Conservation (phyloP, 768 basidiomycete genomes). For the Russula lepida region DNA sequence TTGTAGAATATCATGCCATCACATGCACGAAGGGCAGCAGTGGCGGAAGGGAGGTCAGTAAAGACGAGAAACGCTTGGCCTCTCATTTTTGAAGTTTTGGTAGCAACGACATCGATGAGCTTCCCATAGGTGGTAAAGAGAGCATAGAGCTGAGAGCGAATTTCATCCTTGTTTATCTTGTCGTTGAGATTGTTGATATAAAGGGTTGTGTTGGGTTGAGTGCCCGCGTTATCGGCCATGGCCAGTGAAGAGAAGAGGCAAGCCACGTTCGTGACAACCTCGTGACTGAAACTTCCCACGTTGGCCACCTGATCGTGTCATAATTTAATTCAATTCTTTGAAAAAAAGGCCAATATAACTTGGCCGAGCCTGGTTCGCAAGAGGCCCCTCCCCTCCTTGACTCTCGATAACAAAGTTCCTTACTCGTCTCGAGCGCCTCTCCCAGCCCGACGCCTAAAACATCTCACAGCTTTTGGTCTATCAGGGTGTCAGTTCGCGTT, state of each 20-base stretch:
- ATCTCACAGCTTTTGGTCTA: background rate
- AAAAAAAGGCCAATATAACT: background rate
- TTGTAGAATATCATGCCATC: slow-evolving; percentile 92
- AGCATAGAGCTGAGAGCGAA: slow-evolving; percentile 71
- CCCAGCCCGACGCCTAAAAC: background rate
- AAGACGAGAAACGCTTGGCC: slow-evolving; percentile 98
- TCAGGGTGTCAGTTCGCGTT: background rate
- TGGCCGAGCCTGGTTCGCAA: background rate
- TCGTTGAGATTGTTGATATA: slow-evolving; percentile 93
- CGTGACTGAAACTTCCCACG: background rate
- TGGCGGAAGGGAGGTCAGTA: slow-evolving; percentile 82
- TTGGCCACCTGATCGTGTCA: background rate
- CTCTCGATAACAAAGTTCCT: background rate
- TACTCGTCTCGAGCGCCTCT: background rate
- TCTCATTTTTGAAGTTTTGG: slow-evolving; percentile 76
- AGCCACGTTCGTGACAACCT: slow-evolving; percentile 13
- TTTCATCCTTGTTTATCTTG: slow-evolving; percentile 86
- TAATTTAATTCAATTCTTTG: background rate
- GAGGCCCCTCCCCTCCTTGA: background rate
- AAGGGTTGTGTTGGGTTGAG: slow-evolving; percentile 78
- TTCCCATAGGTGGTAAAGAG: slow-evolving; percentile 92
- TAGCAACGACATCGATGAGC: slow-evolving; percentile 87
- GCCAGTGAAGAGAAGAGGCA: background rate
- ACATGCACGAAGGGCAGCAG: slow-evolving; percentile 86
- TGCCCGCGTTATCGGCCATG: slow-evolving; percentile 35